Evolutionary conservation across 1,284 basidiomycete genomes (phyloP), one percentile per base, ranked within the genome.

Genomic region (Mycosarcoma mackinlayi): DNA sequence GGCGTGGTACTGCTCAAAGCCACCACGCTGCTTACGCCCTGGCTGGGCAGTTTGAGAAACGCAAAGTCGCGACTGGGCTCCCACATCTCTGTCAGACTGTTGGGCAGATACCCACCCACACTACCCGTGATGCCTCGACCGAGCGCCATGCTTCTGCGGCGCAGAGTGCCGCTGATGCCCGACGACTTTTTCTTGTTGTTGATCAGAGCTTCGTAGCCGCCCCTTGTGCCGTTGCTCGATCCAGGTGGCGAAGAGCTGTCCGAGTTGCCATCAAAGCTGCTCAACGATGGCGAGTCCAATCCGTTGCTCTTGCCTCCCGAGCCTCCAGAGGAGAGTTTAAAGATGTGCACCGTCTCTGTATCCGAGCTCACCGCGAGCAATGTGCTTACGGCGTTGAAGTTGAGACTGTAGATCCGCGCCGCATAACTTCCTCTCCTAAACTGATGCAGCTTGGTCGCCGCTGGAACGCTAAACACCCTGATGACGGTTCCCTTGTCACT

Each of bases 401-500:
- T 93, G 84, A 98, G 91, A 41, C 89, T 91, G 79, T 92, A 92
- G 76, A 98, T 97, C 79, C 87, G 86, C 3, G 93, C 89, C 63
- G 92, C 91, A 42, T 93, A 87, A 33, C 91, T 91, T 3, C 95
- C 96, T 51, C 95, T 84, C 10, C 95, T 85, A 85, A 98, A 98
- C 83, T 99, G 94, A 84, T 93, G 94, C 48, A 98, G 83, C 83
- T 94, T 93, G 84, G 96, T 92, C 1, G 93, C 93, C 14, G 90
- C 89, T 0, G 96, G 95, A 6, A 97, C 86, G 50, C 88, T 89
- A 87, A 94, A 98, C 4, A 98, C 93, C 39, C 95, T 89, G 60
- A 99, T 95, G 69, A 98, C 93, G 1, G 95, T 98, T 1, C 95
- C 95, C 81, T 98, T 98, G 63, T 96, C 94, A 0, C 90, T 92